phyloP scores from a whole-genome alignment of 805 yeast species.

The Suhomyces sp. region DNA sequence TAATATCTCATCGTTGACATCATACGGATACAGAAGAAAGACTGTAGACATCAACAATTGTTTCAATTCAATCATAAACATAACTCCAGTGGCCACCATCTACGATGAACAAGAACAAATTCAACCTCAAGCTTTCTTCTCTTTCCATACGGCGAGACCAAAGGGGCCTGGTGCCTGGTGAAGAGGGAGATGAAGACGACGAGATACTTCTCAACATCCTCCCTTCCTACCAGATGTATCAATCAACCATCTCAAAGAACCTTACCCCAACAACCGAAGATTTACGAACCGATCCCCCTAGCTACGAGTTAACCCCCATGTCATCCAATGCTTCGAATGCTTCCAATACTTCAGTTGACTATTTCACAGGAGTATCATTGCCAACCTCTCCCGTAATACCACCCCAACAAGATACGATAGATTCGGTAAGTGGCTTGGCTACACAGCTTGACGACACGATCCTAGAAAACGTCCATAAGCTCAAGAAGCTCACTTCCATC shows the following conservation, averaged over 20 bases:
- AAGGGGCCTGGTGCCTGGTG: constrained; percentile 2
- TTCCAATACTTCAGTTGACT: constrained; percentile 15
- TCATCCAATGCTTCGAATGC: constrained; percentile 10
- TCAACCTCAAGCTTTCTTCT: constrained; percentile 19
- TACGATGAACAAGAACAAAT: constrained; percentile 21
- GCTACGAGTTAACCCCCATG: constrained; percentile 31
- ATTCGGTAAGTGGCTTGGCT: neutral
- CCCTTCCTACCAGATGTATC: constrained; percentile 43
- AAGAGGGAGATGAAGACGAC: constrained; percentile 16
- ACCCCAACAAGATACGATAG: constrained; percentile 6
- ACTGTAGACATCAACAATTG: too few relatives aligned
- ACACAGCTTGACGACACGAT: constrained; percentile 29
- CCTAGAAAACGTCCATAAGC: constrained; percentile 34
- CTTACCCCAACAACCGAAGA: constrained; percentile 32
- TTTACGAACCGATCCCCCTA: constrained; percentile 31
- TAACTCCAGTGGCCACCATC: too few relatives aligned
- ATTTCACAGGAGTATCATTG: constrained; percentile 18
- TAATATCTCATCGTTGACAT: too few relatives aligned
- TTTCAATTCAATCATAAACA: too few relatives aligned
- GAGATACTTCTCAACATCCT: constrained; percentile 34
- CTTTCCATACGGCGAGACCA: constrained; percentile 9
- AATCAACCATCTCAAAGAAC: constrained; percentile 36
- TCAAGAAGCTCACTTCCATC: constrained; percentile 30
- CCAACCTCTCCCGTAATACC: constrained; percentile 14
- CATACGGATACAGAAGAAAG: too few relatives aligned